Evolutionary conservation across 2,329 filamentous ascomycete genomes (phyloP).

Genomic region (Trichoderma polysporum): DNA sequence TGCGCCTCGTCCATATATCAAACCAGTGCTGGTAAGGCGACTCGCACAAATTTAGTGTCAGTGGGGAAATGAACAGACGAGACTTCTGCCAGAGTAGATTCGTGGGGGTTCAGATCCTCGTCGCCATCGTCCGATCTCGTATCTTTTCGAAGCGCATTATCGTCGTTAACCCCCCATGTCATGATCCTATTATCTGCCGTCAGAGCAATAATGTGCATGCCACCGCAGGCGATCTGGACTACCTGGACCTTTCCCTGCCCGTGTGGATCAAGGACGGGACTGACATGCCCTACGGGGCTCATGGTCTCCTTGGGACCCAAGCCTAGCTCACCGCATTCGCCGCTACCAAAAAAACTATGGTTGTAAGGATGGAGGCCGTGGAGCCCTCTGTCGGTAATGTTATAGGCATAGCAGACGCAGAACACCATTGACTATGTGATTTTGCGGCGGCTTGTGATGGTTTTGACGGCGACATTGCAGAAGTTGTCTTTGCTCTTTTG

Average conservation of each 20-base stretch:
- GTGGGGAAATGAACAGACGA: slow-evolving; percentile 49
- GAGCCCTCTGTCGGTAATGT: slow-evolving; percentile 1
- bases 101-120: slow-evolving; percentile 55
- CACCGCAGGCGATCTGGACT: slow-evolving; percentile 62
- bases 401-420: background rate
- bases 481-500: background rate
- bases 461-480: background rate
- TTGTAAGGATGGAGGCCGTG: slow-evolving; percentile 6
- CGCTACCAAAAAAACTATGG: slow-evolving; percentile 22
- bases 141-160: slow-evolving; percentile 61
- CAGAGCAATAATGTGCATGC: slow-evolving; percentile 63
- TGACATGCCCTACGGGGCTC: slow-evolving; percentile 37
- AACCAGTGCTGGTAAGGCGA: slow-evolving; percentile 65
- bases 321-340: slow-evolving; percentile 24
- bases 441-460: background rate
- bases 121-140: slow-evolving; percentile 29
- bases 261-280: slow-evolving; percentile 52
- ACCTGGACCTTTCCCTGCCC: slow-evolving; percentile 46
- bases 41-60: slow-evolving; percentile 56
- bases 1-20: slow-evolving; percentile 75
- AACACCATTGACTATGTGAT: no score
- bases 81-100: slow-evolving; percentile 56
- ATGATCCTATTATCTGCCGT: slow-evolving; percentile 61
- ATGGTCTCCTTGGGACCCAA: slow-evolving; percentile 18
- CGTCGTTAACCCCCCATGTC: slow-evolving; percentile 68